Evolutionary conservation across 2,329 filamentous ascomycete genomes (phyloP).

Genomic region (Fusarium sp.): DNA sequence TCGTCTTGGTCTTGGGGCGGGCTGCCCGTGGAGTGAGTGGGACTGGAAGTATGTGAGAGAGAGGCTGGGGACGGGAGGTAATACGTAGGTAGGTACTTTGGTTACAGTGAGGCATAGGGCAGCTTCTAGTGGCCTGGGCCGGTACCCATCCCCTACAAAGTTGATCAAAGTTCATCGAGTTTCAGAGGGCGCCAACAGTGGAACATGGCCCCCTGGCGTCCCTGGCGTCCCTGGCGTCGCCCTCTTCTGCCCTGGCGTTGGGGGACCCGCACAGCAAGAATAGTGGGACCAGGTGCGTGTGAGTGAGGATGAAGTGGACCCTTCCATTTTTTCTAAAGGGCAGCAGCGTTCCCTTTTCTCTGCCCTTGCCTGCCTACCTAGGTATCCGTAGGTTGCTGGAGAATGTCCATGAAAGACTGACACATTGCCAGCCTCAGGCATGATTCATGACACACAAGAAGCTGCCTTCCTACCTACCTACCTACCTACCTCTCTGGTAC

Average conservation of each 20-base stretch:
- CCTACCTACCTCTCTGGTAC: too few relatives aligned
- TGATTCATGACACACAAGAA: conserved; percentile 12
- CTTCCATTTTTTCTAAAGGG: conserved; percentile 1
- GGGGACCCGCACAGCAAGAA: conserved; percentile 18
- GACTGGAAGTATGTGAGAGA: conserved; percentile 9
- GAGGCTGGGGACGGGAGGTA: background rate
- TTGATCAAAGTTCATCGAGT: conserved; percentile 34
- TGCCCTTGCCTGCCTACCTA: background rate
- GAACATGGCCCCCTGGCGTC: conserved; percentile 39
- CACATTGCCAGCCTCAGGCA: conserved; percentile 17
- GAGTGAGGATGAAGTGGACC: conserved; percentile 10
- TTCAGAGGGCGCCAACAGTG: conserved; percentile 44
- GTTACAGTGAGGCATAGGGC: conserved; percentile 1
- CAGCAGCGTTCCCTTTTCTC: background rate
- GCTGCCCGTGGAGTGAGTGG: conserved; percentile 2
- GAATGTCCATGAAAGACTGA: background rate
- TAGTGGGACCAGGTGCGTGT: conserved; percentile 10
- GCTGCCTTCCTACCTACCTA: background rate
- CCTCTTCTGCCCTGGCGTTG: conserved; percentile 32
- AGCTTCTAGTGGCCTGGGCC: background rate
- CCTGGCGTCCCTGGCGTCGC: background rate
- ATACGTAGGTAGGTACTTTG: conserved; percentile 21
- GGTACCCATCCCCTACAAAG: conserved; percentile 3
- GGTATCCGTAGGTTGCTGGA: background rate
- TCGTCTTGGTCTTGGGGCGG: background rate